These are phyloP conservation scores for Neophaeococcomyces mojaviensis DNA, from an alignment of 2,329 filamentous ascomycete genomes.

Conservation along the genomic window DNA sequence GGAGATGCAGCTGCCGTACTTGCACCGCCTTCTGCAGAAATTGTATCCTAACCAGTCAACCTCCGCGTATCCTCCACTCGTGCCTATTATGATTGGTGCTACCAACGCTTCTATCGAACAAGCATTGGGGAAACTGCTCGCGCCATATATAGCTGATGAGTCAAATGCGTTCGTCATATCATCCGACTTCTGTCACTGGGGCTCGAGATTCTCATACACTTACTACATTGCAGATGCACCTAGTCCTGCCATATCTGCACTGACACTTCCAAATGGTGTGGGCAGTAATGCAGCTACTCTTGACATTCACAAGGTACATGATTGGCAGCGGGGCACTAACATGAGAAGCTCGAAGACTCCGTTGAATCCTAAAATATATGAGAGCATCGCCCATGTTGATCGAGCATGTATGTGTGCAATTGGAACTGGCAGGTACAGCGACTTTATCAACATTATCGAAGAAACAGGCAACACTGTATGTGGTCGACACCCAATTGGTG, in stretches of 20 bases:
- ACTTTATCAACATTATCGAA: conserved; percentile 61
- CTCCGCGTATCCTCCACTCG: conserved; percentile 60
- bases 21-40: conserved; percentile 66
- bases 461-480: conserved; percentile 86
- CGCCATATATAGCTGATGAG: conserved; percentile 66
- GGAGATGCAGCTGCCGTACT: conserved; percentile 93
- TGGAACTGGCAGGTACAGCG: conserved; percentile 62
- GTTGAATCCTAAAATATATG: conserved; percentile 56
- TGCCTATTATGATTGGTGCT: conserved; percentile 80
- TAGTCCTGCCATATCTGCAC: conserved; percentile 37
- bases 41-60: conserved; percentile 42
- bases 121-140: conserved; percentile 60
- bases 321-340: conserved; percentile 17
- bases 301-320: conserved; percentile 22
- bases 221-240: conserved; percentile 58
- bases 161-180: conserved; percentile 76
- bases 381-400: conserved; percentile 76
- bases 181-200: conserved; percentile 98
- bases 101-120: conserved; percentile 61
- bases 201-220: conserved; percentile 71
- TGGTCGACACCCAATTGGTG: conserved; percentile 87
- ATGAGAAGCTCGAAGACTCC: conserved; percentile 7
- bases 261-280: conserved; percentile 27
- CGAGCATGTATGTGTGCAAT: conserved; percentile 77
- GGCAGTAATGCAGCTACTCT: conserved; percentile 20